Evolutionary conservation across 306 rosid genomes (phyloP).

Genomic region (Leucaena leucocephala): DNA sequence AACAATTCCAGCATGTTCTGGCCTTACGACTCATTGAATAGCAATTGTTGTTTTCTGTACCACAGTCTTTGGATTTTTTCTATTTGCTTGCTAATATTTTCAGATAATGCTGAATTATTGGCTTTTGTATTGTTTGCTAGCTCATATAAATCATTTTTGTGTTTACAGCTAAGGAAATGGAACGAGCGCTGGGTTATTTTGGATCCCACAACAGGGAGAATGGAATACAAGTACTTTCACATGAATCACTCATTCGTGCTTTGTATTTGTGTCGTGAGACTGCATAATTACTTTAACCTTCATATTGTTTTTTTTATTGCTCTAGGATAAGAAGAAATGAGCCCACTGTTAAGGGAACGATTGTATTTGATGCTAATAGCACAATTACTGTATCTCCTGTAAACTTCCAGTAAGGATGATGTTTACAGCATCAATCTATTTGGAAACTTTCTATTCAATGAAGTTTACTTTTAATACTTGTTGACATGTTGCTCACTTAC

Average conservation of each 20-base stretch:
- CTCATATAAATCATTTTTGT: conserved; percentile 18
- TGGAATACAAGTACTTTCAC: conserved; percentile 90
- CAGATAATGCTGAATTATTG: neutral
- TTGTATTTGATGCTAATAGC: conserved; percentile 88
- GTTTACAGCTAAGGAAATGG: conserved; percentile 84
- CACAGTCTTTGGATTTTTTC: neutral
- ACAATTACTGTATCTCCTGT: conserved; percentile 91
- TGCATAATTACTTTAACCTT: conserved; percentile 17
- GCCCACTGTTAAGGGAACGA: conserved; percentile 78
- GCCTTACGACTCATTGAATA: conserved; percentile 18
- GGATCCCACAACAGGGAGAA: conserved; percentile 93
- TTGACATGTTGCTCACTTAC: conserved; percentile 34
- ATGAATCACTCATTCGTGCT: conserved; percentile 5
- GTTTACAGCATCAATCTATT: conserved; percentile 24
- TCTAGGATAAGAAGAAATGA: conserved; percentile 89
- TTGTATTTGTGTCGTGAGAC: conserved; percentile 22
- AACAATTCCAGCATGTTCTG: conserved; percentile 17
- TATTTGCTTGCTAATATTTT: neutral
- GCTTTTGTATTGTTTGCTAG: conserved; percentile 21
- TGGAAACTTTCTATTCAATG: conserved; percentile 7
- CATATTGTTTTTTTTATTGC: conserved; percentile 18
- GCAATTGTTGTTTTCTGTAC: neutral
- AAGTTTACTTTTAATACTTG: conserved; percentile 17
- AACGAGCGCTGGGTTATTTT: conserved; percentile 94
- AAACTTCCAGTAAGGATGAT: conserved; percentile 81